phyloP scores from a whole-genome alignment of 192 early-diverging fungal species.

The Funneliformis mosseae region DNA sequence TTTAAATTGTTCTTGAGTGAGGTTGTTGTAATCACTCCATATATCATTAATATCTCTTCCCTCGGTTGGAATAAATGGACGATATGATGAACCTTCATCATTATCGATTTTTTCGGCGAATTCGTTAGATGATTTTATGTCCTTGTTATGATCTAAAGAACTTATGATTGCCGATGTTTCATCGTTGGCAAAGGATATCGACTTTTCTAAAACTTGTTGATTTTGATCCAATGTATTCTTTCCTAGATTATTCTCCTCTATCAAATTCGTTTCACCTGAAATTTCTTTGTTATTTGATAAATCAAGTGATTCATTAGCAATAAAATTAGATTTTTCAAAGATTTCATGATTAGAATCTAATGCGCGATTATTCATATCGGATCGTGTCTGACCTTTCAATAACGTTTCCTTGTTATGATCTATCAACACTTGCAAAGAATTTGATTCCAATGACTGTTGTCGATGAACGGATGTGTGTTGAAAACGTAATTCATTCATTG shows the following conservation, averaged over 20 bases:
- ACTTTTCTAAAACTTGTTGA: neutral
- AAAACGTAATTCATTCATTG: neutral
- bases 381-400: neutral
- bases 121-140: neutral
- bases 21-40: neutral
- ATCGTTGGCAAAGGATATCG: neutral
- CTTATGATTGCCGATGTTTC: too few species aligned
- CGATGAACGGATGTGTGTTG: neutral
- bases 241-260: neutral
- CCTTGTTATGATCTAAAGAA: neutral
- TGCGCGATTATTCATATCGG: neutral
- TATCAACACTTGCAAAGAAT: neutral
- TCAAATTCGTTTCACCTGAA: neutral
- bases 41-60: neutral
- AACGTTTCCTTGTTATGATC: neutral
- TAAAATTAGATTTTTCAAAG: neutral
- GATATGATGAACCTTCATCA: neutral
- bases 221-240: neutral
- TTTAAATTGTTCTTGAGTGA: neutral
- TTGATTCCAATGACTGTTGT: neutral
- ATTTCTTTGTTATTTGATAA: neutral
- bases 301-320: neutral
- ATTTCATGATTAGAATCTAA: neutral
- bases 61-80: neutral
- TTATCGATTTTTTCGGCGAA: neutral